Evolutionary conservation across 495 filamentous ascomycete species (phyloP).

Genomic region (Aspergillus taichungensis): DNA sequence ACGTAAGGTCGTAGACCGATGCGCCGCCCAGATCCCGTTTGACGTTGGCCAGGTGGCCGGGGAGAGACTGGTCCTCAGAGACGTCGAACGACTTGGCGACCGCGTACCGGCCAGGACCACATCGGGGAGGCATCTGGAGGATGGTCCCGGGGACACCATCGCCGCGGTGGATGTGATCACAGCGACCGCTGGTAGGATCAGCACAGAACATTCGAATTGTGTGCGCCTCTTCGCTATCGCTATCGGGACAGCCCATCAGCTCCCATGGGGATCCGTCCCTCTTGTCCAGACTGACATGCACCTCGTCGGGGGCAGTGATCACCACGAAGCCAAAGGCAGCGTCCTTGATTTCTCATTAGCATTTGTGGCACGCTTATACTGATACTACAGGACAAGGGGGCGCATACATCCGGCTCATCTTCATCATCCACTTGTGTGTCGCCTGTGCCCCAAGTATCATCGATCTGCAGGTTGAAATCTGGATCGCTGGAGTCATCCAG

Average conservation of each 20-base stretch:
- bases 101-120: conserved; percentile 31
- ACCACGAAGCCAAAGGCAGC: conserved; percentile 22
- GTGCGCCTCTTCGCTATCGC: conserved; percentile 14
- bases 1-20: conserved; percentile 21
- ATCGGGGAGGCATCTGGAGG: conserved; percentile 26
- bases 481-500: conserved; percentile 5
- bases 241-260: conserved; percentile 12
- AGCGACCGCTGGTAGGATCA: conserved; percentile 16
- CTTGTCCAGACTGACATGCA: conserved; percentile 5
- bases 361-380: too few relatives aligned
- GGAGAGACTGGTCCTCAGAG: conserved; percentile 10
- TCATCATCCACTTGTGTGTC: conserved; percentile 3
- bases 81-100: conserved; percentile 18
- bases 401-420: too few relatives aligned
- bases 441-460: conserved; percentile 12
- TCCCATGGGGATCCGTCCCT: conserved; percentile 5
- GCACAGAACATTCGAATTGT: conserved; percentile 14
- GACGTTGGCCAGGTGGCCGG: conserved; percentile 5
- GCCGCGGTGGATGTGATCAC: conserved; percentile 21
- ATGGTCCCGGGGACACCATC: conserved; percentile 22
- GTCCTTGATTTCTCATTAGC: conserved; percentile 11
- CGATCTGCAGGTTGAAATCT: conserved; percentile 16
- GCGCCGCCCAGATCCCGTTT: background rate
- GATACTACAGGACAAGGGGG: too few relatives aligned
- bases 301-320: conserved; percentile 14